Evolutionary conservation across 192 early-diverging fungal species (phyloP).

Genomic region (Mortierella hygrophila): DNA sequence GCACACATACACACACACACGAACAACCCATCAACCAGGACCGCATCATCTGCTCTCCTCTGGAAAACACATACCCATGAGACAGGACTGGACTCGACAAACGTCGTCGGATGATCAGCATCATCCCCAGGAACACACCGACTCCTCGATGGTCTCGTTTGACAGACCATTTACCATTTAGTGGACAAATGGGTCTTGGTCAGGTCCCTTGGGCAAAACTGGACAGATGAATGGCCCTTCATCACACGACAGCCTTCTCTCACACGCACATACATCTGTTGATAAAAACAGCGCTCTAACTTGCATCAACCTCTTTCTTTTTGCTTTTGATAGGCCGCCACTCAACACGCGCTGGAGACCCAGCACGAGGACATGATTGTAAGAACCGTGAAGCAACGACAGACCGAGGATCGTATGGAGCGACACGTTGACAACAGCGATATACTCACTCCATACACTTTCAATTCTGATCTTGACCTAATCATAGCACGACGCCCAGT

Average conservation of each 20-base stretch:
- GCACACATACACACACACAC: neutral
- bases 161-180: neutral
- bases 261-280: neutral
- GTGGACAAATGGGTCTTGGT: neutral
- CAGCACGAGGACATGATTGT: conserved; percentile 93
- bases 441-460: neutral
- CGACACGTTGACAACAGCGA: neutral
- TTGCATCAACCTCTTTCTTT: neutral
- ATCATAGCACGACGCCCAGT: conserved; percentile 72
- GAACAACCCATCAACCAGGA: neutral
- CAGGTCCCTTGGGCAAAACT: neutral
- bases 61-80: no score
- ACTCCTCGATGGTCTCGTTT: neutral
- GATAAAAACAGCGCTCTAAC: neutral
- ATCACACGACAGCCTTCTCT: neutral
- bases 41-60: neutral
- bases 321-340: conserved; percentile 32
- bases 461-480: neutral
- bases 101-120: neutral
- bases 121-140: neutral
- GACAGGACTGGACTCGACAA: neutral
- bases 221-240: neutral
- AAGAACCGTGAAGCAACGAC: conserved; percentile 47
- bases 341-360: conserved; percentile 79
- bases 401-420: neutral